Conservation (phyloP, 176 grass and related monocot genomes). For the Carex pumila region DNA sequence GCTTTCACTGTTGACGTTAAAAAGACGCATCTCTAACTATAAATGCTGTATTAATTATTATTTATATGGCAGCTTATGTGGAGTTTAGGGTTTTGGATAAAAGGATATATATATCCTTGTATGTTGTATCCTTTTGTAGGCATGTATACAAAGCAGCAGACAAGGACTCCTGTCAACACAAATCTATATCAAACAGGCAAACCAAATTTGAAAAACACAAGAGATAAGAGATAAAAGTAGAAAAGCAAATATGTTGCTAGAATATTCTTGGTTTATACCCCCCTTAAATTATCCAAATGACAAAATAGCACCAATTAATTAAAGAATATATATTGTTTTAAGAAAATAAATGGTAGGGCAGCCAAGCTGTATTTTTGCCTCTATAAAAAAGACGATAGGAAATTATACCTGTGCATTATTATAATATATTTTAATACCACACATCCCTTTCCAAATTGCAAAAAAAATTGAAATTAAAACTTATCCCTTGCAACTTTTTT, state of each 20-base stretch:
- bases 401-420: not conserved
- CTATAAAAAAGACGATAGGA: not conserved
- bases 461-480: not conserved
- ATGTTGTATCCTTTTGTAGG: not conserved
- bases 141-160: not conserved
- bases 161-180: not conserved
- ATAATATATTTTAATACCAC: not conserved
- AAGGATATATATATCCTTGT: not conserved
- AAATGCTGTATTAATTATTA: not conserved
- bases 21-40: not conserved
- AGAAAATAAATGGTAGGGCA: not conserved
- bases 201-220: not conserved
- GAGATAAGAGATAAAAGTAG: not conserved
- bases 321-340: not conserved
- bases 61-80: not conserved
- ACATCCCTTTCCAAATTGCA: slow-evolving; percentile 13
- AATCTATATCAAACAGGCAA: not conserved
- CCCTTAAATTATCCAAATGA: not conserved
- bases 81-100: not conserved
- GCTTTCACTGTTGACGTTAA: not conserved
- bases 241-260: not conserved
- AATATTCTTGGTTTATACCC: slow-evolving; percentile 18
- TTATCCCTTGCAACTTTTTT: not conserved
- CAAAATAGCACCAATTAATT: not conserved
- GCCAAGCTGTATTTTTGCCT: not conserved